phyloP scores from a whole-genome alignment of 2,329 filamentous ascomycete genomes.

The Diaporthe aspalathi region DNA sequence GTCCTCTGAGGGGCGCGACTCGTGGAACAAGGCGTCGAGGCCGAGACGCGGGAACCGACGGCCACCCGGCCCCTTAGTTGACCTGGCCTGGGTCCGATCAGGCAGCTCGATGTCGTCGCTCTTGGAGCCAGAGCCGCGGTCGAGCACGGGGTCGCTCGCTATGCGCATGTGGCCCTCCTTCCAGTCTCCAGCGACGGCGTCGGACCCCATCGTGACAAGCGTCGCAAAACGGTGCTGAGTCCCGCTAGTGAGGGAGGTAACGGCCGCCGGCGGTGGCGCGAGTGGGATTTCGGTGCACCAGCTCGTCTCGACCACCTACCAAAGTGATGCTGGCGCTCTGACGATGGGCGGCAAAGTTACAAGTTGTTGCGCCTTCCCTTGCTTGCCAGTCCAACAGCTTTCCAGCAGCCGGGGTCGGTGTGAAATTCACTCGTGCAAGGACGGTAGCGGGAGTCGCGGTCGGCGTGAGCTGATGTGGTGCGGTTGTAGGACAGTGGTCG shows the following conservation, averaged over 20 bases:
- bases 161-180: slow-evolving; percentile 27
- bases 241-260: neutral
- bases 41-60: slow-evolving; percentile 35
- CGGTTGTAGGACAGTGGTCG: slow-evolving; percentile 9
- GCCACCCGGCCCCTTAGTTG: neutral
- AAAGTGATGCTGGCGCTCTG: neutral
- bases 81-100: slow-evolving; percentile 1
- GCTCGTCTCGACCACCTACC: neutral
- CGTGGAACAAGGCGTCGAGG: slow-evolving; percentile 27
- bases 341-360: neutral
- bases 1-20: slow-evolving; percentile 14
- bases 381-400: neutral
- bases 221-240: neutral
- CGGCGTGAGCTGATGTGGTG: slow-evolving; percentile 23
- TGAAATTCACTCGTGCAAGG: neutral
- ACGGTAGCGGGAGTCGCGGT: neutral
- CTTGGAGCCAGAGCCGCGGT: slow-evolving; percentile 7
- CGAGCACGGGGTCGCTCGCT: slow-evolving; percentile 12
- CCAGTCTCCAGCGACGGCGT: slow-evolving; percentile 26
- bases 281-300: neutral
- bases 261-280: neutral
- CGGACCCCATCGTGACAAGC: slow-evolving; percentile 24
- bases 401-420: neutral
- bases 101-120: slow-evolving; percentile 27
- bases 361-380: neutral